Evolutionary conservation across 148 eudicot species (phyloP).

Genomic region (Talinum fruticosum): DNA sequence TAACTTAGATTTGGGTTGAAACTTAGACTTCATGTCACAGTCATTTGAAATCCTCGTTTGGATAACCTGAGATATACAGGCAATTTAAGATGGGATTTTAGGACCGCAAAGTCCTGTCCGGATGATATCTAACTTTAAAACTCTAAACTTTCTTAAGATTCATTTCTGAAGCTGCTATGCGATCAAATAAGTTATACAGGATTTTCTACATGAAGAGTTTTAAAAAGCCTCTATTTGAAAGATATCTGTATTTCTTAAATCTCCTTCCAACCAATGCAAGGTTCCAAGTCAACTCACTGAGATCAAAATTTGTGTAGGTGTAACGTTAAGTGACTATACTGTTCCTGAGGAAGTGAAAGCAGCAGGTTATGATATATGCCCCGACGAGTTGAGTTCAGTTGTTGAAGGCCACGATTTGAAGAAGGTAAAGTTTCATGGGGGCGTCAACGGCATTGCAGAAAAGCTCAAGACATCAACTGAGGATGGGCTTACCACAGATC

Average conservation of each 20-base stretch:
- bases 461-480: slow-evolving; percentile 63
- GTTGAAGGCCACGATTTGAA: slow-evolving; percentile 85
- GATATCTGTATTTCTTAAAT: neutral
- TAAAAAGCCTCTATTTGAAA: neutral
- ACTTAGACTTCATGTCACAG: neutral
- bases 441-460: slow-evolving; percentile 56
- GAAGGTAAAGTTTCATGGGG: slow-evolving; percentile 71
- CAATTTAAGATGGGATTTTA: neutral
- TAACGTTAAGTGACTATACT: slow-evolving; percentile 59
- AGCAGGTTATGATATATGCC: slow-evolving; percentile 80
- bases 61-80: neutral
- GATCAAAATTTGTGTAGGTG: slow-evolving; percentile 41
- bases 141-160: neutral
- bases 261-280: neutral
- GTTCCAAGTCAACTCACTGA: neutral
- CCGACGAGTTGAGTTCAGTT: slow-evolving; percentile 70
- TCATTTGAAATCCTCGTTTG: neutral
- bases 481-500: slow-evolving; percentile 47
- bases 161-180: neutral
- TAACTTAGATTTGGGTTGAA: neutral
- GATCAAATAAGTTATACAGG: neutral
- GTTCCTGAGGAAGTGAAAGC: slow-evolving; percentile 72
- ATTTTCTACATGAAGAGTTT: neutral
- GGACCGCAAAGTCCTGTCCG: neutral
- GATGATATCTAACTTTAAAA: neutral